Conservation (phyloP, 495 filamentous ascomycete genomes). For the Xylaria cubensis region DNA sequence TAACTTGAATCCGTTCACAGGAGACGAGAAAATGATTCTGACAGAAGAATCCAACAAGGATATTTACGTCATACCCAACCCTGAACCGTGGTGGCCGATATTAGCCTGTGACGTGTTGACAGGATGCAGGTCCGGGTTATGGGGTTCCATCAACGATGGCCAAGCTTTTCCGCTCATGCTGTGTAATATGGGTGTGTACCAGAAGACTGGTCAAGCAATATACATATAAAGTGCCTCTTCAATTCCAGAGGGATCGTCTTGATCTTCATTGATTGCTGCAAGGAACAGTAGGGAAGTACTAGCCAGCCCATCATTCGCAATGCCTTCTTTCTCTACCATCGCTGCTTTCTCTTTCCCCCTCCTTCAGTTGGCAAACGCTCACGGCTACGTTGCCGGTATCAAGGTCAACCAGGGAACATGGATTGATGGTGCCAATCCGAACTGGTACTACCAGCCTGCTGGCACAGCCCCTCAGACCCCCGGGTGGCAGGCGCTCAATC, state of each 20-base stretch:
- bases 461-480: slow-evolving; percentile 18
- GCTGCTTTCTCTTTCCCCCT: slow-evolving; percentile 24
- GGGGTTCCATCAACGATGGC: slow-evolving; percentile 8
- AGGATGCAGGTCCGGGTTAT: slow-evolving; percentile 9
- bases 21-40: background rate
- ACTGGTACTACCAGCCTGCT: slow-evolving; percentile 30
- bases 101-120: slow-evolving; percentile 4
- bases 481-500: slow-evolving; percentile 54
- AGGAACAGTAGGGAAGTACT: slow-evolving; percentile 12
- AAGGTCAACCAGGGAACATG: slow-evolving; percentile 61
- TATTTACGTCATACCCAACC: slow-evolving; percentile 15
- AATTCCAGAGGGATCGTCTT: background rate
- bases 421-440: slow-evolving; percentile 29
- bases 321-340: slow-evolving; percentile 23
- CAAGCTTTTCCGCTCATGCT: slow-evolving; percentile 17
- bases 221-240: slow-evolving; percentile 9
- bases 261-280: slow-evolving; percentile 18
- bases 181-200: background rate
- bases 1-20: background rate
- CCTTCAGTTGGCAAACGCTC: slow-evolving; percentile 48
- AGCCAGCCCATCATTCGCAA: background rate
- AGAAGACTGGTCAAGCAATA: background rate
- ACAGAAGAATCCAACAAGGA: too few relatives aligned
- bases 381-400: slow-evolving; percentile 67
- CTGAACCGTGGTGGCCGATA: slow-evolving; percentile 1